phyloP scores from a whole-genome alignment of 2,329 filamentous ascomycete species.

The Apiospora pterosperma region DNA sequence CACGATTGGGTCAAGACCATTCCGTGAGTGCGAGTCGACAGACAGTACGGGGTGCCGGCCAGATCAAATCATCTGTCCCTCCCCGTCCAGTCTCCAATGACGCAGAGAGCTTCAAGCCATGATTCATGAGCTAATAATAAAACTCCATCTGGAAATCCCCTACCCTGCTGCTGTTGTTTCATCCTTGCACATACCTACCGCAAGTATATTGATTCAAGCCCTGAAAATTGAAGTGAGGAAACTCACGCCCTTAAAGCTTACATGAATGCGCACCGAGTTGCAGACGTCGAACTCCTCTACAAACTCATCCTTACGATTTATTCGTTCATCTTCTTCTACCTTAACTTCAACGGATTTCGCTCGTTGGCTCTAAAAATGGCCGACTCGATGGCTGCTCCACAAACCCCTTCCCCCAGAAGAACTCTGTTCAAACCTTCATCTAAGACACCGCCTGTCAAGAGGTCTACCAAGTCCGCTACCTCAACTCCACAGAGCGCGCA shows the following conservation, averaged over 20 bases:
- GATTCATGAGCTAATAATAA: not conserved
- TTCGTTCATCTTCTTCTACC: constrained; percentile 19
- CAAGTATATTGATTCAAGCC: not conserved
- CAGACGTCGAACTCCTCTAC: constrained; percentile 9
- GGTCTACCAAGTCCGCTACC: constrained; percentile 4
- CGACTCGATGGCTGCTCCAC: constrained; percentile 20
- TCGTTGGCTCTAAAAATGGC: constrained; percentile 19
- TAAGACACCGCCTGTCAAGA: constrained; percentile 24
- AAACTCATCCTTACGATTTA: constrained; percentile 20
- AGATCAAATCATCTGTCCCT: not conserved
- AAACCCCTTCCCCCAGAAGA: constrained; percentile 24
- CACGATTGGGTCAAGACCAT: not conserved
- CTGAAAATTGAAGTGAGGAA: not conserved
- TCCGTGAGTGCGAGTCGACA: not conserved
- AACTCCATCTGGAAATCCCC: not conserved
- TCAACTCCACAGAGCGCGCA: not conserved
- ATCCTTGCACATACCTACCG: not conserved
- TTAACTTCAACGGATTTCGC: constrained; percentile 18
- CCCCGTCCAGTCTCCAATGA: not conserved
- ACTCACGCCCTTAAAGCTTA: not conserved
- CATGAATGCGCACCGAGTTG: not conserved
- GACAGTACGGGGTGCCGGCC: not conserved
- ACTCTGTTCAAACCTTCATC: constrained; percentile 28
- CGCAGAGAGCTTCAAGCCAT: not conserved
- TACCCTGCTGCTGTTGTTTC: not conserved